phyloP scores from a whole-genome alignment of 2,329 filamentous ascomycete genomes.

The Sporothrix pallida region DNA sequence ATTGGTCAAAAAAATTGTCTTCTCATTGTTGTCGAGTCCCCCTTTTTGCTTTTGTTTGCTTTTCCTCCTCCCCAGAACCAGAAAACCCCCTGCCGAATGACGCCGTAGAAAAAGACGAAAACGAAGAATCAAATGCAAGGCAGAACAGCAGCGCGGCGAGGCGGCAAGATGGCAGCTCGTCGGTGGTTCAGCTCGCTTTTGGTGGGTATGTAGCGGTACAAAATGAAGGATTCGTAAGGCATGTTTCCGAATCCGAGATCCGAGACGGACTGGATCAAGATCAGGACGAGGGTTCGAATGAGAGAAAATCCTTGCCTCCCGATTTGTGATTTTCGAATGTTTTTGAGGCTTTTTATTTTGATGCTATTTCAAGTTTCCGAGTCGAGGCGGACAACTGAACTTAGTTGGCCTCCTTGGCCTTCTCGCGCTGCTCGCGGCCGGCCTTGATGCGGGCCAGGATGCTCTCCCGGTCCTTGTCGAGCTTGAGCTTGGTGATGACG shows the following conservation, averaged over 20 bases:
- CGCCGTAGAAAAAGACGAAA: constrained; percentile 35
- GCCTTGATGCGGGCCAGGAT: constrained; percentile 85
- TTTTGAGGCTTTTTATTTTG: constrained; percentile 27
- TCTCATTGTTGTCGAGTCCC: constrained; percentile 44
- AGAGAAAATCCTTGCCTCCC: neutral
- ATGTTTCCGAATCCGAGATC: neutral
- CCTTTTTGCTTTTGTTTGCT: constrained; percentile 38
- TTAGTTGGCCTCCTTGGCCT: constrained; percentile 68
- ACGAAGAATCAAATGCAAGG: constrained; percentile 15
- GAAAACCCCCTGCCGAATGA: constrained; percentile 31
- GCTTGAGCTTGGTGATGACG: constrained; percentile 98
- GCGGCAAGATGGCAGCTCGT: constrained; percentile 16
- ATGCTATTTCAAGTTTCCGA: neutral
- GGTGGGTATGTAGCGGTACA: constrained; percentile 30
- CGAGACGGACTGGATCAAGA: neutral
- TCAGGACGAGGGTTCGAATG: neutral
- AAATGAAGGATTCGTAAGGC: constrained; percentile 27
- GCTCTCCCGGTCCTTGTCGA: constrained; percentile 91
- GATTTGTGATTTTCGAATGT: constrained; percentile 30
- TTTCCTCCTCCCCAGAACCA: constrained; percentile 33
- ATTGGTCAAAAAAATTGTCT: constrained; percentile 55
- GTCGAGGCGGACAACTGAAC: constrained; percentile 37
- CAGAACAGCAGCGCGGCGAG: neutral
- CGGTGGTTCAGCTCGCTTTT: constrained; percentile 8
- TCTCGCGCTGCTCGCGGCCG: constrained; percentile 76